phyloP scores from a whole-genome alignment of 495 filamentous ascomycete species.

The Podospora tetraspora region DNA sequence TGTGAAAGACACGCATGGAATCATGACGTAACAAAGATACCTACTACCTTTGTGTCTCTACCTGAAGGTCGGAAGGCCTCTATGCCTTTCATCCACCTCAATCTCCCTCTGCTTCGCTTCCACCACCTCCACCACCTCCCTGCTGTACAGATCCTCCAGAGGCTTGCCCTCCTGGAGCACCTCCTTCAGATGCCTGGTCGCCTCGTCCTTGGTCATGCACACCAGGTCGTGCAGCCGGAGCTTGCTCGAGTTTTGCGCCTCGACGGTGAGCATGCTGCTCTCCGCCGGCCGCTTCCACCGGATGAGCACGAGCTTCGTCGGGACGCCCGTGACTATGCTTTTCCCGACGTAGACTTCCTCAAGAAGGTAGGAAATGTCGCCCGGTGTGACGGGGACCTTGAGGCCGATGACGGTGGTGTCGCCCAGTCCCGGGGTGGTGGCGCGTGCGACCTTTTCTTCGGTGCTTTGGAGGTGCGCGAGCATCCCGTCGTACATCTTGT shows the following conservation, averaged over 20 bases:
- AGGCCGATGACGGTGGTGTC: slow-evolving; percentile 58
- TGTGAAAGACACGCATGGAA: not conserved
- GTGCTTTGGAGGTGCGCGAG: slow-evolving; percentile 63
- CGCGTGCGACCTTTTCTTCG: slow-evolving; percentile 65
- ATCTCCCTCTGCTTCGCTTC: slow-evolving; percentile 59
- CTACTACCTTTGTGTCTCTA: not conserved
- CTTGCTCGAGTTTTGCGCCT: slow-evolving; percentile 63
- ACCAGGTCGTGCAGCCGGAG: slow-evolving; percentile 69
- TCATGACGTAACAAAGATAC: not conserved
- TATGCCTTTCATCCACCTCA: slow-evolving; percentile 29
- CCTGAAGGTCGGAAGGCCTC: not conserved
- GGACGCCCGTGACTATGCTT: slow-evolving; percentile 74
- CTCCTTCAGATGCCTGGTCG: slow-evolving; percentile 70
- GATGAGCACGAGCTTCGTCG: slow-evolving; percentile 68
- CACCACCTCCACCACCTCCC: slow-evolving; percentile 57
- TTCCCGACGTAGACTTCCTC: slow-evolving; percentile 86
- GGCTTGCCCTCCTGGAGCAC: slow-evolving; percentile 65
- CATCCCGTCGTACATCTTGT: slow-evolving; percentile 86
- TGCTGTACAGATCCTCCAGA: slow-evolving; percentile 67
- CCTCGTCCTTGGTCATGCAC: slow-evolving; percentile 95
- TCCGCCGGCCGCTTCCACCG: slow-evolving; percentile 61
- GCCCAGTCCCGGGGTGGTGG: slow-evolving; percentile 44
- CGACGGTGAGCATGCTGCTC: slow-evolving; percentile 43
- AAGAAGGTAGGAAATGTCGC: slow-evolving; percentile 77
- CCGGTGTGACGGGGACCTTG: slow-evolving; percentile 66